Conservation (phyloP, 1,139 yeast species). For the Yamadazyma dendronema region DNA sequence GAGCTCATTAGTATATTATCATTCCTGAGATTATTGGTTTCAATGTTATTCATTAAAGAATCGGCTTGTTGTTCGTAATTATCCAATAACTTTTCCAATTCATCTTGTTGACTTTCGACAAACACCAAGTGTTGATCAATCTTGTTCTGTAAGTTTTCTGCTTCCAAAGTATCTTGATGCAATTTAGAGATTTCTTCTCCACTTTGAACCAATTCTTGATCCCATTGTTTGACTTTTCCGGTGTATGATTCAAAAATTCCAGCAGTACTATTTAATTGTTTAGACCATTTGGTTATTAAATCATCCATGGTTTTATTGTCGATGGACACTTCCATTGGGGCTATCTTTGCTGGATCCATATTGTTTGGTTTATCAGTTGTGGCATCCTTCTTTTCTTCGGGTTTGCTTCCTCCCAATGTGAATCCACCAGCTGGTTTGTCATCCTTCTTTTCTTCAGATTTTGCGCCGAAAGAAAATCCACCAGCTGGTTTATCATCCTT, state of each 20-base stretch:
- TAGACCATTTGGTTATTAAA: slow-evolving; percentile 89
- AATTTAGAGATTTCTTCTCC: slow-evolving; percentile 82
- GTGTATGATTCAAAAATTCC: slow-evolving; percentile 78
- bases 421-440: slow-evolving; percentile 19
- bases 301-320: slow-evolving; percentile 93
- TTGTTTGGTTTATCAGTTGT: slow-evolving; percentile 39
- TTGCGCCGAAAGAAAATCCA: slow-evolving; percentile 27
- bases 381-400: slow-evolving; percentile 20
- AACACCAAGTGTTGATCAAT: slow-evolving; percentile 86
- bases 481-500: slow-evolving; percentile 20
- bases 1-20: slow-evolving; percentile 13
- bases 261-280: slow-evolving; percentile 72
- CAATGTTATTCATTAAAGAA: slow-evolving; percentile 45
- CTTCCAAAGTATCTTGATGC: slow-evolving; percentile 74
- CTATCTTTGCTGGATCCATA: slow-evolving; percentile 54
- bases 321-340: slow-evolving; percentile 72
- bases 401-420: slow-evolving; percentile 21
- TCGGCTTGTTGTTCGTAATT: slow-evolving; percentile 88
- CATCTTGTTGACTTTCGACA: slow-evolving; percentile 90
- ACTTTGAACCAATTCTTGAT: slow-evolving; percentile 74
- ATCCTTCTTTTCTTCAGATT: slow-evolving; percentile 20
- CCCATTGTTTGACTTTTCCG: slow-evolving; percentile 78
- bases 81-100: slow-evolving; percentile 76
- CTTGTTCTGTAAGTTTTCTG: slow-evolving; percentile 81
- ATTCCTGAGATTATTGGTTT: slow-evolving; percentile 19